These are phyloP conservation scores for Boeremia exigua DNA, from an alignment of 2,329 filamentous ascomycete genomes.

Conservation along the genomic window DNA sequence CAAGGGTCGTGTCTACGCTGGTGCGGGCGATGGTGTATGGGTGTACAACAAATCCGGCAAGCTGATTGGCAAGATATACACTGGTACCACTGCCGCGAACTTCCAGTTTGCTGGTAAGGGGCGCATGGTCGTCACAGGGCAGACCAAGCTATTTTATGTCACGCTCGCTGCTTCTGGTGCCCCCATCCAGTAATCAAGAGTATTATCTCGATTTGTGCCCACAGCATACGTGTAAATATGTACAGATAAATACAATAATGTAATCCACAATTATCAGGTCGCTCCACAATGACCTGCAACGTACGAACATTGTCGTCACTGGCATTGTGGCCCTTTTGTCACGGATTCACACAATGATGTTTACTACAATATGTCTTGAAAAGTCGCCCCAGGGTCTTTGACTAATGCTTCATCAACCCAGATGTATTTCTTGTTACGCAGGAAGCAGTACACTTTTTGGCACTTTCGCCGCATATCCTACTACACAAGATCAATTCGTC, in stretches of 20 bases:
- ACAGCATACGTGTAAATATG: background rate
- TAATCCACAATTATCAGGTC: background rate
- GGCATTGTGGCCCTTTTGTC: too few species aligned
- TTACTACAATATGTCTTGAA: background rate
- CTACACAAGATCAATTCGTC: background rate
- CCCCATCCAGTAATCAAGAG: conserved; percentile 5
- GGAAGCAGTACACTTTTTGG: background rate
- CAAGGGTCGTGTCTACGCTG: conserved; percentile 62
- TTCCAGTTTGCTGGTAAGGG: conserved; percentile 34
- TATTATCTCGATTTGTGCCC: background rate
- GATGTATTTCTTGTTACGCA: background rate
- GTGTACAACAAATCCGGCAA: conserved; percentile 55
- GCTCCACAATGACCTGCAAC: too few species aligned
- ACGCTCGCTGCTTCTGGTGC: conserved; percentile 28
- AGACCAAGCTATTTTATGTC: conserved; percentile 33
- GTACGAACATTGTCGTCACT: too few species aligned
- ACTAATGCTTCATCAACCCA: too few species aligned
- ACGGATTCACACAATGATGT: background rate
- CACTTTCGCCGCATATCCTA: background rate
- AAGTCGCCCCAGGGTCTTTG: background rate
- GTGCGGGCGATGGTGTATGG: conserved; percentile 58
- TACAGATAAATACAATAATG: background rate
- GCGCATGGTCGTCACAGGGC: conserved; percentile 32
- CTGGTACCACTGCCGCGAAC: conserved; percentile 28
- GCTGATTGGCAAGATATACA: conserved; percentile 50